These are phyloP conservation scores for Agrocybe praecox DNA, from an alignment of 768 basidiomycete genomes.

Conservation along the genomic window DNA sequence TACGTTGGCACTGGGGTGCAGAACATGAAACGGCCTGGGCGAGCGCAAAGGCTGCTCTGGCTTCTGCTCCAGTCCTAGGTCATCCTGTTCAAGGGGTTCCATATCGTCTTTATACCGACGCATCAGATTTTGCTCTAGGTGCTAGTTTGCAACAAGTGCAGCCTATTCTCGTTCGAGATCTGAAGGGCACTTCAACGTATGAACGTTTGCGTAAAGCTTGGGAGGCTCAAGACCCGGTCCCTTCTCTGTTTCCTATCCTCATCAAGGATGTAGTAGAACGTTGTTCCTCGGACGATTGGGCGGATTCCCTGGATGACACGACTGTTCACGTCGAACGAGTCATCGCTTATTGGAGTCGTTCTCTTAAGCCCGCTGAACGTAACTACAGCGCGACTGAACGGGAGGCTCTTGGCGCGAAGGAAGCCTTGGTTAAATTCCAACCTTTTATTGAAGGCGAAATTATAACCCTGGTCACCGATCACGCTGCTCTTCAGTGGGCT, in stretches of 20 bases:
- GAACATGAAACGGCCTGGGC: neutral
- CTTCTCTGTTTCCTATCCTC: constrained; percentile 18
- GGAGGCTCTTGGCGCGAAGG: constrained; percentile 39
- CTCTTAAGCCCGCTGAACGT: constrained; percentile 31
- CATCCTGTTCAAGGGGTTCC: constrained; percentile 10
- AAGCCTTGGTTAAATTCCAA: constrained; percentile 38
- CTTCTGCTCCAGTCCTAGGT: neutral
- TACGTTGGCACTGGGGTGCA: neutral
- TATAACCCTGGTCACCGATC: constrained; percentile 29
- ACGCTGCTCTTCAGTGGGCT: constrained; percentile 37
- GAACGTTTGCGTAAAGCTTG: constrained; percentile 23
- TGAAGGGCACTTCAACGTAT: constrained; percentile 28
- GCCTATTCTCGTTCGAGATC: constrained; percentile 23
- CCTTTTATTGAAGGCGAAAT: constrained; percentile 35
- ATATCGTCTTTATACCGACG: constrained; percentile 39
- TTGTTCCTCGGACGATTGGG: constrained; percentile 20
- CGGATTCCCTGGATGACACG: constrained; percentile 27
- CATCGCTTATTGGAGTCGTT: constrained; percentile 17
- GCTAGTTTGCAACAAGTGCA: constrained; percentile 36
- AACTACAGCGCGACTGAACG: constrained; percentile 40
- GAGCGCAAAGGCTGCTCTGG: neutral
- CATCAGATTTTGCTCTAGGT: constrained; percentile 29
- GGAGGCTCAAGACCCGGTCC: constrained; percentile 18
- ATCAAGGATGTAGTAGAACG: constrained; percentile 21
- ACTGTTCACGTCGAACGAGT: constrained; percentile 25